Base-by-base conservation (phyloP, 2,329 filamentous ascomycete species). In the Talaromyces atroroseus region DNA sequence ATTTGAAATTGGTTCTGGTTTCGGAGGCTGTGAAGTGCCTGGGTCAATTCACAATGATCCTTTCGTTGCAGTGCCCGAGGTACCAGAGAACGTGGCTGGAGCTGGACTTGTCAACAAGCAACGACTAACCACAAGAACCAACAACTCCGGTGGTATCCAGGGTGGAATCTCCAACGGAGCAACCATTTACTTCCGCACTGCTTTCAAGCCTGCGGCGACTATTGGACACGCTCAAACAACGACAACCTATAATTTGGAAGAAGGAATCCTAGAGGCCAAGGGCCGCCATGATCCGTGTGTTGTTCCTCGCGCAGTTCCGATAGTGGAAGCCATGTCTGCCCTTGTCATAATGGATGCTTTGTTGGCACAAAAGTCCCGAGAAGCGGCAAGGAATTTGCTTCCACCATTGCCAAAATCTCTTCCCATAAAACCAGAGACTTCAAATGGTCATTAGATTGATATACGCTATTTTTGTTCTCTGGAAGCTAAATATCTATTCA, bases 121-220 rank as follows among this genome's bases (percentile, higher is more conserved):
- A 18, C 81, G 79, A 60, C 81, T 96, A 53, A 87, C 85, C 8
- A 96, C 92, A 56, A 89, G 88, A 78, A 96, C 92, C 24, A 97
- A 97, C 79, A 91, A 96, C 79, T 92, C 88, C 2, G 92, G 92
- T 12, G 94, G 92, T 61, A 90, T 97, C 64, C 92, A 97, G 77
- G 94, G 92, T 45, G 92, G 92, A 52, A 97, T 97, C 74, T 87
- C 88, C 51, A 97, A 97, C 73, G 94, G 92, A 57, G 89, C 90
- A 38, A 87, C 86, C 58, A 90, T 97, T 76, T 97, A 94, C 81
- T 97, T 97, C 83, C 85, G 88, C 51, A 87, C 96, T 5, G 92
- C 84, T 16, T 97, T 97, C 84, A 97, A 97, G 81, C 89, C 92
- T 10, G 86, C 92, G 2, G 92, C 92, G 29, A 97, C 94, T 2